These are phyloP conservation scores for Colletotrichum musae DNA, from an alignment of 2,329 filamentous ascomycete species.

Conservation along the genomic window DNA sequence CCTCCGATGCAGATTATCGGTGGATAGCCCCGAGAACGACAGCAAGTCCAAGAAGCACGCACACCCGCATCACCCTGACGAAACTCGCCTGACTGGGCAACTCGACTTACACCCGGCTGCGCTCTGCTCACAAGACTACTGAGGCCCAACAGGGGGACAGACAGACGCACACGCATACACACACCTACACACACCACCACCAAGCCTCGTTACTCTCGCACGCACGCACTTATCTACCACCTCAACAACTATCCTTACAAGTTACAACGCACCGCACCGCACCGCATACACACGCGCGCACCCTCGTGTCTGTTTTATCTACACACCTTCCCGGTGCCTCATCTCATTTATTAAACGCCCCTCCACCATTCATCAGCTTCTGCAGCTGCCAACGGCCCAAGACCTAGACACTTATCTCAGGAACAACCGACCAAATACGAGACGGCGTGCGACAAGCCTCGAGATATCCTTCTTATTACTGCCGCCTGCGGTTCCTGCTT, in stretches of 20 bases:
- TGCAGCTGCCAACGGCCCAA: slow-evolving; percentile 36
- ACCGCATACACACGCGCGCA: slow-evolving; percentile 1
- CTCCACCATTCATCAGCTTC: slow-evolving; percentile 32
- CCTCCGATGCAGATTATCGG: slow-evolving; percentile 30
- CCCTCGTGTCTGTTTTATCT: slow-evolving; percentile 14
- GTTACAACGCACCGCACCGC: not conserved
- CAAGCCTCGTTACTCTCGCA: slow-evolving; percentile 7
- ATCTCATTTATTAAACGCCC: slow-evolving; percentile 31
- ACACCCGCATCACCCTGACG: slow-evolving; percentile 36
- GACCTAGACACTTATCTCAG: slow-evolving; percentile 35
- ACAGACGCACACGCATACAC: slow-evolving; percentile 8
- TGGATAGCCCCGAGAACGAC: slow-evolving; percentile 33
- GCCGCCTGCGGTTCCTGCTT: slow-evolving; percentile 7
- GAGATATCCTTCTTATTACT: slow-evolving; percentile 16
- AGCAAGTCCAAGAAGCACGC: slow-evolving; percentile 34
- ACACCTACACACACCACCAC: slow-evolving; percentile 12
- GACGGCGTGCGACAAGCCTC: slow-evolving; percentile 29
- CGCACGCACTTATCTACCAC: slow-evolving; percentile 28
- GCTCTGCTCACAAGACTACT: slow-evolving; percentile 32
- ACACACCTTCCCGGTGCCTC: slow-evolving; percentile 25
- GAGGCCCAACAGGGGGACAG: slow-evolving; percentile 30
- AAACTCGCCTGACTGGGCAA: slow-evolving; percentile 36
- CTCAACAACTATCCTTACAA: slow-evolving; percentile 11
- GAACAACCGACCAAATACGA: slow-evolving; percentile 30
- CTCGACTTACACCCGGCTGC: slow-evolving; percentile 29